Evolutionary conservation across 257 asterid species (phyloP), one percentile per base, ranked within the genome.

Genomic region (Euphrasia confusa): DNA sequence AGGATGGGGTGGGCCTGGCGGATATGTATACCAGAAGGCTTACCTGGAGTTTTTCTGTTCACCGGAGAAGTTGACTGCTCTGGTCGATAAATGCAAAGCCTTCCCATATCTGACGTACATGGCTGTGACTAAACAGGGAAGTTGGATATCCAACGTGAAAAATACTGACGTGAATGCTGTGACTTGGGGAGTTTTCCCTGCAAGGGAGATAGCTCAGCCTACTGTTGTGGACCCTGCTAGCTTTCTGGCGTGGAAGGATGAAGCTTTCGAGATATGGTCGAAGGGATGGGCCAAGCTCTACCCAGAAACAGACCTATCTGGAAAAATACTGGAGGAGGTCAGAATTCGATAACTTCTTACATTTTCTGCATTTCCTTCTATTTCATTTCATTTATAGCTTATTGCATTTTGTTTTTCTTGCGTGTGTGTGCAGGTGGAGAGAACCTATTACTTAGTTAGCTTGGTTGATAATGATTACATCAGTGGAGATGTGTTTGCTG

Each of bases 1-100:
- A 91, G 98, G 98, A 64, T 92, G 97, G 98, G 98, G 98, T 56
- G 93, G 95, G 1, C 83, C 97, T 47, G 93, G 95, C 18, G 98
- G 98, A 49, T 92, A 84, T 55, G 86, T 92, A 42, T 92, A 92
- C 80, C 98, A 92, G 68, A 92, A 92, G 78, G 98, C 97, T 35
- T 88, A 92, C 73, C 69, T 89, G 64, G 98, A 92, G 67, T 89
- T 84, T 37, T 92, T 89, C 78, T 92, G 98, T 72, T 81, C 95
- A 28, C 67, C 58, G 1, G 86, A 84, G 64, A 88, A 61, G 77
- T 63, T 91, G 77, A 75, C 69, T 60, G 77, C 82, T 61, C 78
- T 91, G 4, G 76, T 91, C 11, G 87, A 79, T 10, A 78, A 81
- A 75, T 79, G 87, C 80, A 86, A 81, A 55, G 39, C 24, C 54